Conservation (phyloP, 1,139 yeast genomes). For the Saccharomyces hybrid region DNA sequence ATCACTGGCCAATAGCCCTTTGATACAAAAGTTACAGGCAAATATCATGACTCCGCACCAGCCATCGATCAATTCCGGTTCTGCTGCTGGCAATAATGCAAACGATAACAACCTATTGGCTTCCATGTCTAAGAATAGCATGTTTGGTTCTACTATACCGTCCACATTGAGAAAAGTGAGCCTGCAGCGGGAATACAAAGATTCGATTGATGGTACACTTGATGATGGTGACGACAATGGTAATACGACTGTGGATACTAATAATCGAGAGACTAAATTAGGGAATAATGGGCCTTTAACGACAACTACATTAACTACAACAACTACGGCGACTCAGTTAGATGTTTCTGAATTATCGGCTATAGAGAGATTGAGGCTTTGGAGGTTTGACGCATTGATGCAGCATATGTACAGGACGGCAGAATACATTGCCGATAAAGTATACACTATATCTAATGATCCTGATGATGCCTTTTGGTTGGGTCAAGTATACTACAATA, state of each 20-base stretch:
- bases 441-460: constrained; percentile 63
- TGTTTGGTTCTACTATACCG: constrained; percentile 27
- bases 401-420: constrained; percentile 92
- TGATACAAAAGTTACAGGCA: constrained; percentile 23
- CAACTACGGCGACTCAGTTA: constrained; percentile 16
- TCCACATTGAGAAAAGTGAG: constrained; percentile 28
- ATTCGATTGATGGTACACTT: constrained; percentile 8
- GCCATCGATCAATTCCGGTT: constrained; percentile 9
- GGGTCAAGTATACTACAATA: constrained; percentile 71
- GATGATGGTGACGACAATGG: constrained; percentile 32
- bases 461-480: constrained; percentile 96
- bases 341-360: constrained; percentile 51
- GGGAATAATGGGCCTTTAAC: constrained; percentile 8
- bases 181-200: constrained; percentile 18
- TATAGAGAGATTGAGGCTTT: constrained; percentile 76
- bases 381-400: constrained; percentile 93
- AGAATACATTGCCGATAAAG: constrained; percentile 86
- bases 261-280: constrained; percentile 2
- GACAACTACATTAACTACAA: constrained; percentile 15
- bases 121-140: constrained; percentile 24
- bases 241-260: constrained; percentile 28
- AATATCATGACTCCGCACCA: constrained; percentile 23
- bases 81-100: constrained; percentile 10
- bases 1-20: constrained; percentile 24
- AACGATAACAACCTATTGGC: constrained; percentile 15